These are phyloP conservation scores for Cryphonectria naterciae DNA, from an alignment of 2,329 filamentous ascomycete genomes.

Conservation along the genomic window DNA sequence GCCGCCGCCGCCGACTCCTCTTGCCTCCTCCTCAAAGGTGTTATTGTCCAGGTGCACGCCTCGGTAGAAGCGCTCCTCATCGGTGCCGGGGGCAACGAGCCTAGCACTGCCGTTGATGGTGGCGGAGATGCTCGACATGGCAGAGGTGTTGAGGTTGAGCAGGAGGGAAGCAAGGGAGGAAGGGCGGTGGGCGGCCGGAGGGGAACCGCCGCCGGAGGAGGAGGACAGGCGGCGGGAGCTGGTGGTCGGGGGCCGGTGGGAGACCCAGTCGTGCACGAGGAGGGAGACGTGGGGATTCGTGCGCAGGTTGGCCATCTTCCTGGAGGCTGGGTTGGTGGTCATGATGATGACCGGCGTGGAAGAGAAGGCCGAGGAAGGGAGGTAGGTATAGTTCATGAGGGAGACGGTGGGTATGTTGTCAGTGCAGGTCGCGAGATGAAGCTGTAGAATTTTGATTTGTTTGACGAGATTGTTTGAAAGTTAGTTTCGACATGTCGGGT, in stretches of 20 bases:
- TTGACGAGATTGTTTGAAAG: not conserved
- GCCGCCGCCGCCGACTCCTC: constrained; percentile 44
- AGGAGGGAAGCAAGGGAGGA: constrained; percentile 82
- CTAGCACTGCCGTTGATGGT: constrained; percentile 90
- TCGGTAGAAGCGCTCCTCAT: constrained; percentile 84
- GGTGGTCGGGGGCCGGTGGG: constrained; percentile 82
- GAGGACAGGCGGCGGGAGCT: constrained; percentile 52
- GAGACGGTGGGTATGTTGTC: constrained; percentile 87
- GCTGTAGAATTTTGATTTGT: constrained; percentile 53
- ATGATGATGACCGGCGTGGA: constrained; percentile 85
- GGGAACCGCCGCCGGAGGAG: constrained; percentile 49
- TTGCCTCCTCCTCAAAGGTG: constrained; percentile 66
- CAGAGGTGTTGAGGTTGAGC: constrained; percentile 87
- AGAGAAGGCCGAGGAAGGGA: constrained; percentile 67
- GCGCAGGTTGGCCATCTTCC: constrained; percentile 80
- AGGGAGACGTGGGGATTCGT: constrained; percentile 87
- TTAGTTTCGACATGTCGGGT: not conserved
- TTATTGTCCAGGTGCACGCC: constrained; percentile 89
- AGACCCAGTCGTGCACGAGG: constrained; percentile 97
- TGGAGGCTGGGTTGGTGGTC: constrained; percentile 82
- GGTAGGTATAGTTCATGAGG: constrained; percentile 99
- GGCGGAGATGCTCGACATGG: constrained; percentile 84
- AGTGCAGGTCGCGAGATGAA: constrained; percentile 91
- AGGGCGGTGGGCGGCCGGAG: constrained; percentile 47
- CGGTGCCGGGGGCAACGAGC: constrained; percentile 72